Percentiles rank a stretch among this genome's conserved stretches.
phyloP scores from a whole-genome alignment of 805 yeast genomes.

The Kregervanrija delftensis region DNA sequence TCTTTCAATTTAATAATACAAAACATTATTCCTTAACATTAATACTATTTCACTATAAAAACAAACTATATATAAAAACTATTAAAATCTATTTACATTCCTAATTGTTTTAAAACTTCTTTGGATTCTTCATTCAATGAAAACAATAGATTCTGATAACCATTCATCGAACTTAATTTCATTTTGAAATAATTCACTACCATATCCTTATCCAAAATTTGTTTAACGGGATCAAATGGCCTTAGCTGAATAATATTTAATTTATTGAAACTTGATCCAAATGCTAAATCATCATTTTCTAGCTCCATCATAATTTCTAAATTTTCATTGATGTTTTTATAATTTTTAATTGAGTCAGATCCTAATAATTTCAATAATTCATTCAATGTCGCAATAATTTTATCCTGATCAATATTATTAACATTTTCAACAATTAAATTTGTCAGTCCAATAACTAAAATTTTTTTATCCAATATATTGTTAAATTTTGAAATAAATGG shows the following conservation, averaged over 20 bases:
- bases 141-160: constrained; percentile 7
- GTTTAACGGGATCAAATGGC: constrained; percentile 65
- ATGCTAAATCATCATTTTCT: constrained; percentile 54
- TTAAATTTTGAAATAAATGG: constrained; percentile 39
- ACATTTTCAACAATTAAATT: constrained; percentile 37
- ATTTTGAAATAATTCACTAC: constrained; percentile 30
- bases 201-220: constrained; percentile 28
- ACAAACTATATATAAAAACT: background rate
- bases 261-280: constrained; percentile 81
- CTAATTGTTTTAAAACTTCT: constrained; percentile 7
- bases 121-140: constrained; percentile 16
- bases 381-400: constrained; percentile 37
- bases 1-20: too few species aligned
- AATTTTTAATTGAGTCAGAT: constrained; percentile 29
- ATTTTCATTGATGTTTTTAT: constrained; percentile 29
- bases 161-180: constrained; percentile 16
- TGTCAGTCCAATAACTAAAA: constrained; percentile 43
- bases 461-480: constrained; percentile 36
- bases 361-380: constrained; percentile 31
- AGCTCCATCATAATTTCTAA: constrained; percentile 49
- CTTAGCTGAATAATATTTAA: constrained; percentile 55
- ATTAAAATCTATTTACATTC: constrained; percentile 3
- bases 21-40: too few species aligned
- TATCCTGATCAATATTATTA: constrained; percentile 28
- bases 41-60: background rate